These are phyloP conservation scores for Streptanthus diversifolius DNA, from an alignment of 345 rosid genomes.

Conservation along the genomic window DNA sequence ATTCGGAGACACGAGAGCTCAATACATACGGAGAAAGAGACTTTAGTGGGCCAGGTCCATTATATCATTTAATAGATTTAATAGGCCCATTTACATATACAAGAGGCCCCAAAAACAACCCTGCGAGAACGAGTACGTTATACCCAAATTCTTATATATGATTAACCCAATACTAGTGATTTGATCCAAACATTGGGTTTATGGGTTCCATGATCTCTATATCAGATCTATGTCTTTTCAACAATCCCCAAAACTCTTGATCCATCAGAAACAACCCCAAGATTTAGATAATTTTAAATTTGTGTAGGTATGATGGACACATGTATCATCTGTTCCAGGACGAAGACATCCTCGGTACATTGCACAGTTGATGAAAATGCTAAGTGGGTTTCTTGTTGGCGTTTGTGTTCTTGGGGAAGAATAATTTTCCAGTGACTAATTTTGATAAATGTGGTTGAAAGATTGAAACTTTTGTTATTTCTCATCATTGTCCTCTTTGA, in stretches of 20 bases:
- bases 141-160: not conserved
- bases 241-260: too few species aligned
- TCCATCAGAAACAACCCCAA: not conserved
- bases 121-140: constrained; percentile 53
- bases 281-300: not conserved
- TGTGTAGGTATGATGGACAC: not conserved
- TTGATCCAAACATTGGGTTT: too few species aligned
- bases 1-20: not conserved
- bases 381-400: constrained; percentile 22
- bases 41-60: constrained; percentile 11
- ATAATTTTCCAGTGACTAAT: not conserved
- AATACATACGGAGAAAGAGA: not conserved
- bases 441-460: not conserved
- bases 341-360: constrained; percentile 58
- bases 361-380: constrained; percentile 42
- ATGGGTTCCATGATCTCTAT: too few species aligned
- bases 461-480: not conserved
- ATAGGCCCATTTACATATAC: not conserved
- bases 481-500: constrained; percentile 1
- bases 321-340: constrained; percentile 53
- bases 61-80: not conserved
- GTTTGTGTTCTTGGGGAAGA: not conserved
- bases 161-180: not conserved
- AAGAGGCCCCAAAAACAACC: too few species aligned
- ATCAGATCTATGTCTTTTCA: too few species aligned